Evolutionary conservation across 306 rosid genomes (phyloP).

Genomic region (Coriaria nepalensis): DNA sequence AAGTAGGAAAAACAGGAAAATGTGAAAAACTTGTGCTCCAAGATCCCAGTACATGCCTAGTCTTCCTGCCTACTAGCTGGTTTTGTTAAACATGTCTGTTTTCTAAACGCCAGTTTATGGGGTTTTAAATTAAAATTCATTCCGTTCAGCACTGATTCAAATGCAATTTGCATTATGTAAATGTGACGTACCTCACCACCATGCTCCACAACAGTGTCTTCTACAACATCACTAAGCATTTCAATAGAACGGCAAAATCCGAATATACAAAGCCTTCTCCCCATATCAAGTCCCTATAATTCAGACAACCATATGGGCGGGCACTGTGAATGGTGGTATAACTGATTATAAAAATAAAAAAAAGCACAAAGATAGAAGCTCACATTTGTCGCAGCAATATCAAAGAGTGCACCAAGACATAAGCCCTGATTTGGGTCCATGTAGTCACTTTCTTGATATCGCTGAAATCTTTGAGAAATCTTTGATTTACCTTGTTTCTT

Average conservation of each 20-base stretch:
- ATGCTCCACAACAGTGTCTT: conserved; percentile 83
- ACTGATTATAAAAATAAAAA: not conserved
- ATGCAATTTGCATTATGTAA: not conserved
- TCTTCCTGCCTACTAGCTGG: no score
- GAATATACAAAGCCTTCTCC: conserved; percentile 78
- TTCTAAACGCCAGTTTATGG: no score
- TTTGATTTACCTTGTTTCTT: conserved; percentile 56
- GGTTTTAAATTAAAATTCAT: no score
- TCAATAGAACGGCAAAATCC: conserved; percentile 95
- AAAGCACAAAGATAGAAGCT: conserved; percentile 12
- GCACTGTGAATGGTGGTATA: not conserved
- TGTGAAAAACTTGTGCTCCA: not conserved
- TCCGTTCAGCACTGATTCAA: no score
- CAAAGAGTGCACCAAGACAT: conserved; percentile 86
- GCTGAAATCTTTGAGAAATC: conserved; percentile 40
- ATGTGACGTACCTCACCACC: conserved; percentile 79
- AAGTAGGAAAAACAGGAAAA: conserved; percentile 9
- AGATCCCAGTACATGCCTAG: not conserved
- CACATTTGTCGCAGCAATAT: conserved; percentile 94
- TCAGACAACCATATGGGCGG: conserved; percentile 9
- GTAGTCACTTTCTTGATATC: conserved; percentile 76
- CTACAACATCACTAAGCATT: conserved; percentile 95
- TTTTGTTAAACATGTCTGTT: no score
- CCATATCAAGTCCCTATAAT: conserved; percentile 81
- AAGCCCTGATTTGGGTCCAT: conserved; percentile 86